phyloP scores from a whole-genome alignment of 352 stramenopile genomes.

The Globisporangium radiosum region DNA sequence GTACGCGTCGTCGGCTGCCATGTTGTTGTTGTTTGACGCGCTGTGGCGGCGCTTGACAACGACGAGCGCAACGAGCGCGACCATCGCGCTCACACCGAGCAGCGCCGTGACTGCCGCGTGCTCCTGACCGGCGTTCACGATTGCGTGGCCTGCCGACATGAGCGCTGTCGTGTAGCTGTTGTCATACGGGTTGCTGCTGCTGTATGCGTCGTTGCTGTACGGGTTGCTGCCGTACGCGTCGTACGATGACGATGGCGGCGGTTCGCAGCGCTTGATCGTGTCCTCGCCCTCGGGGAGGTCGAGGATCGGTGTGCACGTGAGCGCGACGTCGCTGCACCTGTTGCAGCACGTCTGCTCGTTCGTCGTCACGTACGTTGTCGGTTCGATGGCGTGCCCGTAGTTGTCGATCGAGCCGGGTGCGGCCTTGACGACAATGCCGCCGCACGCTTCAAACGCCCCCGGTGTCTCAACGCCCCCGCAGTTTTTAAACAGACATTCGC shows the following conservation, averaged over 20 bases:
- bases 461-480: conserved; percentile 21
- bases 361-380: conserved; percentile 21
- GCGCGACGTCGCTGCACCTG: conserved; percentile 18
- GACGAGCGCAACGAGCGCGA: conserved; percentile 47
- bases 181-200: conserved; percentile 13
- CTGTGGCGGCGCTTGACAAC: conserved; percentile 33
- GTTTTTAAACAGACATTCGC: conserved; percentile 33
- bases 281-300: conserved; percentile 25
- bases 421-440: conserved; percentile 28
- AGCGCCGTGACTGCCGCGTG: conserved; percentile 25
- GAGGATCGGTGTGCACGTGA: conserved; percentile 38
- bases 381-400: background rate
- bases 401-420: background rate
- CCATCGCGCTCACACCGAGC: conserved; percentile 28
- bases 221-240: conserved; percentile 17
- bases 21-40: conserved; percentile 8
- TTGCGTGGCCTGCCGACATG: conserved; percentile 16
- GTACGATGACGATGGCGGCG: background rate
- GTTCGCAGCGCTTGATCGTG: conserved; percentile 58
- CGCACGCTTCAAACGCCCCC: conserved; percentile 45
- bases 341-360: conserved; percentile 39
- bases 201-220: conserved; percentile 4
- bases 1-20: conserved; percentile 41
- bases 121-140: conserved; percentile 18
- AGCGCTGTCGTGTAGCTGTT: conserved; percentile 11